Base-by-base conservation (phyloP, 2,329 filamentous ascomycete species). In the Botrytis aclada region DNA sequence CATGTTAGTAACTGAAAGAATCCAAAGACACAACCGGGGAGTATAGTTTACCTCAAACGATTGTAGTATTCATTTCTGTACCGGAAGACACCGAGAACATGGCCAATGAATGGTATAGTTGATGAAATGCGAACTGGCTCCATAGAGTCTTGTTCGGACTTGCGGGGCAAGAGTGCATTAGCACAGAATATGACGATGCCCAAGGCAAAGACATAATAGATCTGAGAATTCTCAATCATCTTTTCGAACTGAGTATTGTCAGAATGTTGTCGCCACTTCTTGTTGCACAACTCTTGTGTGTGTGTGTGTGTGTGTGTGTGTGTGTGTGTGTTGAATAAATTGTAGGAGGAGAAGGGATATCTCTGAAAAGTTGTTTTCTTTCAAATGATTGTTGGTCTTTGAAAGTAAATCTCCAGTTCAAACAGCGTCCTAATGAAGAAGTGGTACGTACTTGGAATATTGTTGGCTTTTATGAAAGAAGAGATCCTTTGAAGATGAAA, bases 51-150 rank as follows among this genome's bases (percentile, higher is more conserved):
- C 69, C 60, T 64, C 16, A 71, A 18, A 25, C 22, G 3, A 16
- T 51, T 29, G 29, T 66, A 71, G 47, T 71, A 71, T 29, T 60
- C 34, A 32, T 54, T 66, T 32, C 51, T 66, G 22, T 71, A 29
- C 29, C 47, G 45, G 1, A 66, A 60, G 34, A 71, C 3, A 45
- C 70, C 61, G 1, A 66, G 39, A 1, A 65, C 12, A 47, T 71
- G 70, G 16, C 70, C 47, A 51, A 71, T 43, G 32, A 66, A 29
- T 58, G 70, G 70, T 58, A 71, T 71, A 12, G 4, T 58, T 58
- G 70, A 20, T 1, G 37, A 47, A 41, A 69, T 32, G 5, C 37
- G 47, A 25, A 32, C 18, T n/a, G 65, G 65, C 20, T n/a, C 65
- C 4, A 37, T 43, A 1, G 65, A 41, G 37, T 43, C 12, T 32